Conservation (phyloP, 2,329 filamentous ascomycete species). For the Fusarium nurragi region DNA sequence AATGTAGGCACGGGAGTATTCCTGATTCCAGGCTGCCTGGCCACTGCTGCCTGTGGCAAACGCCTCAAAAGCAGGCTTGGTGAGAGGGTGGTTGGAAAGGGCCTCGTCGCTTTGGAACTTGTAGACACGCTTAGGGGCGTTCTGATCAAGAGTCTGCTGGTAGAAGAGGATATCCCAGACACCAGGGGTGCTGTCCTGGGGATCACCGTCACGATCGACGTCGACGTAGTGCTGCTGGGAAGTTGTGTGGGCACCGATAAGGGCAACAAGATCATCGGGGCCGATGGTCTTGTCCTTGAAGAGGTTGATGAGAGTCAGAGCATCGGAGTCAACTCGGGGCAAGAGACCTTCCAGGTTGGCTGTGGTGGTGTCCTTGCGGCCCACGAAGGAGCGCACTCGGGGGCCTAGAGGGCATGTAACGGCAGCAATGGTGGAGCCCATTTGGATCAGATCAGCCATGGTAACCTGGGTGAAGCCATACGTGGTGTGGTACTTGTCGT, state of each 20-base stretch:
- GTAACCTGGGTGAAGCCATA: slow-evolving; percentile 52
- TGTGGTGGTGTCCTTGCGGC: slow-evolving; percentile 57
- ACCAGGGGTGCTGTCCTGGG: slow-evolving; percentile 62
- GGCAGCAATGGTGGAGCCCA: slow-evolving; percentile 60
- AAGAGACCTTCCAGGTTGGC: slow-evolving; percentile 54
- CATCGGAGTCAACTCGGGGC: slow-evolving; percentile 54
- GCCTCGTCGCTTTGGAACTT: slow-evolving; percentile 55
- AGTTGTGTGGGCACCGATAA: slow-evolving; percentile 64
- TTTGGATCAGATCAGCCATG: slow-evolving; percentile 65
- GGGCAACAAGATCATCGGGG: slow-evolving; percentile 60
- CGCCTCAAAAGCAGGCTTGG: slow-evolving; percentile 49
- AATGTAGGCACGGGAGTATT: slow-evolving; percentile 63
- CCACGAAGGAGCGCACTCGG: slow-evolving; percentile 60
- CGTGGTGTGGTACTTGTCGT: slow-evolving; percentile 51
- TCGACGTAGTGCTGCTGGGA: slow-evolving; percentile 60
- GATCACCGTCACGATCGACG: slow-evolving; percentile 51
- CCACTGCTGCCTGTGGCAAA: slow-evolving; percentile 49
- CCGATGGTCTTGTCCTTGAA: slow-evolving; percentile 64
- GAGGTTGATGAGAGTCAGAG: slow-evolving; percentile 58
- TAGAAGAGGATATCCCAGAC: slow-evolving; percentile 65
- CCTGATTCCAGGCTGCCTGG: slow-evolving; percentile 56
- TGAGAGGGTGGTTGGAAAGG: slow-evolving; percentile 51
- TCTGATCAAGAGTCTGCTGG: slow-evolving; percentile 49
- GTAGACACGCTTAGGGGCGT: slow-evolving; percentile 51
- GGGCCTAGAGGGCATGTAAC: slow-evolving; percentile 58